Conservation (phyloP, 495 filamentous ascomycete species). For the Delitschia confertaspora region DNA sequence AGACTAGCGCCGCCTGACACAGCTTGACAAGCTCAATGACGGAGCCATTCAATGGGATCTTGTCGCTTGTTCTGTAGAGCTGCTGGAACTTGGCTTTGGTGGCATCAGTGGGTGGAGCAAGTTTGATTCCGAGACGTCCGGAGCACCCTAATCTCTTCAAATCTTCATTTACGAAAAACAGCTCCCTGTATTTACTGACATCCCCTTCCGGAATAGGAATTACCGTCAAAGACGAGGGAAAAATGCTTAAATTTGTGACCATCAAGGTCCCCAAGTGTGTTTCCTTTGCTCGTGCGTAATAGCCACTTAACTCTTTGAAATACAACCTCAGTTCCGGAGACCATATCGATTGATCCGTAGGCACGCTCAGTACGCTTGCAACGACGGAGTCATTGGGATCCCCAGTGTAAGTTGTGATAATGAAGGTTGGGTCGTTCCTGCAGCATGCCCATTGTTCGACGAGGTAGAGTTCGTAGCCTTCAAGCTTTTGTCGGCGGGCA, state of each 20-base stretch:
- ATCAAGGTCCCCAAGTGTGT: conserved; percentile 78
- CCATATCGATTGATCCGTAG: conserved; percentile 73
- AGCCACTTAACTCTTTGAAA: conserved; percentile 75
- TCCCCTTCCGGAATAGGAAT: conserved; percentile 84
- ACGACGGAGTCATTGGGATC: conserved; percentile 66
- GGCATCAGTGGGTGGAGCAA: conserved; percentile 64
- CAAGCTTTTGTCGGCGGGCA: conserved; percentile 54
- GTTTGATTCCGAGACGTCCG: conserved; percentile 73
- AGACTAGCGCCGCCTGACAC: conserved; percentile 77
- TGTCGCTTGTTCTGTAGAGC: conserved; percentile 77
- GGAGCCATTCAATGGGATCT: conserved; percentile 61
- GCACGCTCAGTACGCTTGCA: conserved; percentile 76
- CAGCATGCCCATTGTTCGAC: conserved; percentile 99
- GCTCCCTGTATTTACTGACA: conserved; percentile 65
- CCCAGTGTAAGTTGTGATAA: conserved; percentile 91
- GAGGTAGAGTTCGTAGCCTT: conserved; percentile 87
- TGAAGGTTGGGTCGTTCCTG: conserved; percentile 76
- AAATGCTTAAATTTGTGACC: conserved; percentile 85
- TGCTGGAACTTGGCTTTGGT: conserved; percentile 88
- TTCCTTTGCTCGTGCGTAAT: conserved; percentile 71
- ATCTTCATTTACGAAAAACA: conserved; percentile 92
- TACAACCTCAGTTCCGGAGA: conserved; percentile 69
- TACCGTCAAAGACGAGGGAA: conserved; percentile 81
- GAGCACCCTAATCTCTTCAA: conserved; percentile 88
- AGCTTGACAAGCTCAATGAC: conserved; percentile 87